These are phyloP conservation scores for Pseudogymnoascus sp. DNA, from an alignment of 2,329 filamentous ascomycete species.

Conservation along the genomic window DNA sequence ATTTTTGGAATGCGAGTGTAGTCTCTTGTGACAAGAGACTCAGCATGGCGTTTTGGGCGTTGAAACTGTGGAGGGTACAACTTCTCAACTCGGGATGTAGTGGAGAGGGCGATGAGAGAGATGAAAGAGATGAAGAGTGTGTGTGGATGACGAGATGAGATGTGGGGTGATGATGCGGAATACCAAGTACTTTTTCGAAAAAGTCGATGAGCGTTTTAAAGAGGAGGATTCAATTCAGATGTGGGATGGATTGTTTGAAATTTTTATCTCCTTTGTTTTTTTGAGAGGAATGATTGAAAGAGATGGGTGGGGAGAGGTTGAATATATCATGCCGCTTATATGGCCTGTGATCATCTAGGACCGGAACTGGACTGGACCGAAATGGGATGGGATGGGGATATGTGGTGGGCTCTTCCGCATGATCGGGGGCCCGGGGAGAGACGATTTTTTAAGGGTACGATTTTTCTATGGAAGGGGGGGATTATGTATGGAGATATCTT, in stretches of 20 bases:
- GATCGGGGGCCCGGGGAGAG: not conserved
- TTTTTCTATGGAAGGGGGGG: not conserved
- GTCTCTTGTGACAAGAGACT: slow-evolving; percentile 3
- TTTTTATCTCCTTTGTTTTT: not conserved
- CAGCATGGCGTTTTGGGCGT: slow-evolving; percentile 6
- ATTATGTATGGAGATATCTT: not conserved
- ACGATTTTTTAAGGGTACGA: not conserved
- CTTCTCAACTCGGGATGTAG: slow-evolving; percentile 5
- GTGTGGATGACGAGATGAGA: not conserved
- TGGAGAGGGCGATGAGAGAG: not conserved
- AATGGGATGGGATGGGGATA: not conserved
- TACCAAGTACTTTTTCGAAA: not conserved
- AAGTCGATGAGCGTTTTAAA: slow-evolving; percentile 6
- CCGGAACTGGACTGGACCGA: not conserved
- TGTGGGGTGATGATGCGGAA: not conserved
- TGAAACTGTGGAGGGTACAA: not conserved
- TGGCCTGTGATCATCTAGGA: slow-evolving; percentile 9
- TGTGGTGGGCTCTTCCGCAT: not conserved
- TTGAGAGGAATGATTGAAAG: not conserved
- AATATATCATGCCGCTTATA: slow-evolving; percentile 1
- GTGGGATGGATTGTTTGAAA: not conserved
- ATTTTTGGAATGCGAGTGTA: slow-evolving; percentile 4
- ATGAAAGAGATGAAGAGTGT: not conserved
- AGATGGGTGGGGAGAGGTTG: not conserved
- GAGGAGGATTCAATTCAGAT: not conserved